A percentile compares a stretch with the other conserved stretches of the same genome.
Conservation (phyloP, 1,284 basidiomycete species). For the Cerrena zonata region DNA sequence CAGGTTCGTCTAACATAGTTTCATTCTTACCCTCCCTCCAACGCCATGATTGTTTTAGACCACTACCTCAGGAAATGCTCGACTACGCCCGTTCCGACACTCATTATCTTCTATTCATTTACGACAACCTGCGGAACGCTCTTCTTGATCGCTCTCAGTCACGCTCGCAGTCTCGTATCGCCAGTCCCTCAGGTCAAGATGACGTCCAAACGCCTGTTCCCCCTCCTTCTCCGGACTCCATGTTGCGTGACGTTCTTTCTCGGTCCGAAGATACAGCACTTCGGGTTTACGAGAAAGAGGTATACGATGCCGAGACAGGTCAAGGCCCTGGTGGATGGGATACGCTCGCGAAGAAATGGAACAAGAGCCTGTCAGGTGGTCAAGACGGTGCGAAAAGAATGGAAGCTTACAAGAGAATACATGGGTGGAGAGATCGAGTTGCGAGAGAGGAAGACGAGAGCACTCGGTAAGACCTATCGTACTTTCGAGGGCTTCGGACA, state of each 20-base stretch:
- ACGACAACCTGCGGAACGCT: conserved; percentile 86
- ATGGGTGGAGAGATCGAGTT: conserved; percentile 79
- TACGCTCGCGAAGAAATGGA: conserved; percentile 72
- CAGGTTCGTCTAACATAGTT: conserved; percentile 41
- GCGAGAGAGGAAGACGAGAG: conserved; percentile 88
- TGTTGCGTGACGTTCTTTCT: conserved; percentile 54
- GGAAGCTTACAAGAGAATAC: conserved; percentile 69
- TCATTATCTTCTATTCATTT: conserved; percentile 89
- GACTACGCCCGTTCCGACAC: conserved; percentile 93
- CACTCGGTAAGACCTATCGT: conserved; percentile 65
- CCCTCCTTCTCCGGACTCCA: conserved; percentile 22
- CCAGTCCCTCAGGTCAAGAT: conserved; percentile 19
- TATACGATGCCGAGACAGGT: conserved; percentile 65
- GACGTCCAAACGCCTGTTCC: conserved; percentile 12
- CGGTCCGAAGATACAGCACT: conserved; percentile 73
- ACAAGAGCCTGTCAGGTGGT: conserved; percentile 48
- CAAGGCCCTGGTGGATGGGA: conserved; percentile 71
- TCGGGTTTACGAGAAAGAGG: conserved; percentile 59
- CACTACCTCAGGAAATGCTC: conserved; percentile 84
- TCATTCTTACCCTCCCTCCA: too few relatives aligned
- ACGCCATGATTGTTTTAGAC: conserved; percentile 48
- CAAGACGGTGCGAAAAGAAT: conserved; percentile 35
- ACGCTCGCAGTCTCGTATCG: conserved; percentile 28
- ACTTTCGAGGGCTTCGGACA: too few relatives aligned
- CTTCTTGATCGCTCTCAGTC: conserved; percentile 60